Conservation (phyloP, 179 eudicot species). For the Heliamphora pulchella region DNA sequence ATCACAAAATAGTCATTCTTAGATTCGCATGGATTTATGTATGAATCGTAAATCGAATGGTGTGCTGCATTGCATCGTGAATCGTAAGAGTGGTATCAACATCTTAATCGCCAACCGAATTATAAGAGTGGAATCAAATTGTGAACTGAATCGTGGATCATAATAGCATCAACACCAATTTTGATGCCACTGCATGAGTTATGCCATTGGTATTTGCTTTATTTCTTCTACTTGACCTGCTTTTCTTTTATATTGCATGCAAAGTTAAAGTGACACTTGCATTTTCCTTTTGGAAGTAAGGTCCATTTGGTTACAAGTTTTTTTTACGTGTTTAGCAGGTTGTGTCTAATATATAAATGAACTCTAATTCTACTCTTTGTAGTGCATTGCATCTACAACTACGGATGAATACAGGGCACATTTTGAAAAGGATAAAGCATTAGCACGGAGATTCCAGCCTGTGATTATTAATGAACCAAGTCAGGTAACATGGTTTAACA, state of each 20-base stretch:
- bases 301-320: not conserved
- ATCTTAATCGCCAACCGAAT: too few species aligned
- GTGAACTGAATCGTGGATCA: too few species aligned
- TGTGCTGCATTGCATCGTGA: too few species aligned
- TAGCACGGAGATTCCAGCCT: constrained; percentile 56
- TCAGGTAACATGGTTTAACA: constrained; percentile 27
- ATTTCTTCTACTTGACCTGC: not conserved
- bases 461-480: constrained; percentile 49
- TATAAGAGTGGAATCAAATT: too few species aligned
- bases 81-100: too few species aligned
- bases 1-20: too few species aligned
- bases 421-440: constrained; percentile 54
- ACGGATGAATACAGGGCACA: constrained; percentile 48
- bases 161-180: too few species aligned
- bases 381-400: constrained; percentile 60
- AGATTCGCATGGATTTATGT: too few species aligned
- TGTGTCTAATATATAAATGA: not conserved
- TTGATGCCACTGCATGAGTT: too few species aligned
- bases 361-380: constrained; percentile 13
- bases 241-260: not conserved
- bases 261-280: not conserved
- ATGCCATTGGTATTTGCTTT: not conserved
- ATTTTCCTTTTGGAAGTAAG: not conserved
- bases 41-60: too few species aligned
- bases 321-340: not conserved